Percentiles rank a stretch among this genome's conserved stretches.
phyloP scores from a whole-genome alignment of 2,329 filamentous ascomycete genomes.

The Fusarium lyarnte region DNA sequence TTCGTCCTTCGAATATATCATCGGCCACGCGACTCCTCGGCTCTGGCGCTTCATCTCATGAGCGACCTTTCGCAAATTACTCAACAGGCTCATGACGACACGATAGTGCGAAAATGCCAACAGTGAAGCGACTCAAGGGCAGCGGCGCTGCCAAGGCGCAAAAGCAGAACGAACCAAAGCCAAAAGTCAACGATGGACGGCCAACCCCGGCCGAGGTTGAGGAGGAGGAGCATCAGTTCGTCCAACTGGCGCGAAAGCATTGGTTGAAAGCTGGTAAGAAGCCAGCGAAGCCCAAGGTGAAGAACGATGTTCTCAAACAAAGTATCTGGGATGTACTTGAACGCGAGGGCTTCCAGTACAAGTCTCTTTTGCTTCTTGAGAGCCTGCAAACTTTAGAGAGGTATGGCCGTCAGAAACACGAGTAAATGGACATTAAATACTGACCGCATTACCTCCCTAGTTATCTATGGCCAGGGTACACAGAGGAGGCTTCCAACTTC shows the following conservation, averaged over 20 bases:
- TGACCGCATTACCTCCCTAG: constrained; percentile 54
- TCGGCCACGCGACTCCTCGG: constrained; percentile 19
- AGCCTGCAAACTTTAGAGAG: constrained; percentile 90
- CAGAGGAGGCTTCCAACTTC: constrained; percentile 87
- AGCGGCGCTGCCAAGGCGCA: constrained; percentile 55
- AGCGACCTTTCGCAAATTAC: constrained; percentile 1
- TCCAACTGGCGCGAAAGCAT: constrained; percentile 81
- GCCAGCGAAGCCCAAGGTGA: constrained; percentile 73
- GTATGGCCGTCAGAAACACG: constrained; percentile 51
- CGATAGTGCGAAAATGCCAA: constrained; percentile 58
- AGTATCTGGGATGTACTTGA: constrained; percentile 91
- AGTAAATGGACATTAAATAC: constrained; percentile 26
- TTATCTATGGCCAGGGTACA: constrained; percentile 95
- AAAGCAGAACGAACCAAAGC: constrained; percentile 49
- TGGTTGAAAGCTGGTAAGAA: constrained; percentile 78
- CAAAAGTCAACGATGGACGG: constrained; percentile 52
- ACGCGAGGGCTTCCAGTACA: constrained; percentile 79
- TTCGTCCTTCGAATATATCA: constrained; percentile 10
- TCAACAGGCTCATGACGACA: constrained; percentile 38
- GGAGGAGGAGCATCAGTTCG: constrained; percentile 76
- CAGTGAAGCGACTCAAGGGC: constrained; percentile 67
- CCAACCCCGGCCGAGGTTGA: constrained; percentile 73
- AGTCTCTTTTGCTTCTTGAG: constrained; percentile 83
- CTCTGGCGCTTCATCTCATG: constrained; percentile 15
- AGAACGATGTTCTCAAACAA: constrained; percentile 85